Evolutionary conservation across 148 eudicot genomes (phyloP), one percentile per base, ranked within the genome.

Genomic region (Rhododendron molle): DNA sequence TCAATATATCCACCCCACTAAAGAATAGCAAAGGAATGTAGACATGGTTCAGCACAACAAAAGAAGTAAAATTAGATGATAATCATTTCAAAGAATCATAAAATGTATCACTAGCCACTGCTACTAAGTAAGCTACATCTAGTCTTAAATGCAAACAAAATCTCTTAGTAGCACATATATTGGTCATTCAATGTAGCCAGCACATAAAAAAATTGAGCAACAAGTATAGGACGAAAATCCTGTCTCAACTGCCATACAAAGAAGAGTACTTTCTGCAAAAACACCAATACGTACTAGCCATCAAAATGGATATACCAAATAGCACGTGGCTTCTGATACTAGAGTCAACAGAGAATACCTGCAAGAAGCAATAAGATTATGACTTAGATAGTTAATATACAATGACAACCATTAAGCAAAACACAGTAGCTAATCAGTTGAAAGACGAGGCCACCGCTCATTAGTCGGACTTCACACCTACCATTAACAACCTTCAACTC

Each of bases 1-100:
- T 97, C 99, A 91, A 97, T 95, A 85, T 97, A 97, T 97, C 99
- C 77, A 97, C 99, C 89, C 98, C 98, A 88, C 98, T 97, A 98
- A 97, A 97, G 92, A 97, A 97, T 83, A 97, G 98, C 81, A 97
- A 91, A 84, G 99, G 99, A 91, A 97, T 97, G 98, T 95, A 97
- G 92, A 97, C 99, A 89, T 97, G 99, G 98, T 97, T 93, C 98
- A 93, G 87, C 88, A 90, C 84, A 92, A 89, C 84, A 89, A 93
- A 88, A 69, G 60, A 83, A 83, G 58, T 85, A 77, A 83, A 81
- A 90, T 92, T 86, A 92, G 94, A 92, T 83, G 40, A 83, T 86
- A 83, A 88, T 67, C 83, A 76, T 78, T 54, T 74, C 72, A 81
- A 83, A 76, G 84, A 78, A 77, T 26, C 50, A 82, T 38, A 76